Conservation (phyloP, 306 rosid genomes). For the Lablab purpureus region DNA sequence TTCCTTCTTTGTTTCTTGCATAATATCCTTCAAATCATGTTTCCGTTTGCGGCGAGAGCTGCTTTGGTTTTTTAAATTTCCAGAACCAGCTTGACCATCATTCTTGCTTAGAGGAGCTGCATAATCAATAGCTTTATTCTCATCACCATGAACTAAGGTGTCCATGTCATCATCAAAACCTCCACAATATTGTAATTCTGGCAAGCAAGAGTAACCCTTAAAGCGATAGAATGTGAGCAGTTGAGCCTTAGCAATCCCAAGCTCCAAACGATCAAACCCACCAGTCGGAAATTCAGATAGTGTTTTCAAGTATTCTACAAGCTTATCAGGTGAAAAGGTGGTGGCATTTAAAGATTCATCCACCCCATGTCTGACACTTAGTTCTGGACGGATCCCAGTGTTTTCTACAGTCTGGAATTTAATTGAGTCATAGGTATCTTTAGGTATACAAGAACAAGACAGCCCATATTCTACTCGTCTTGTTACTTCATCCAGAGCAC, state of each 20-base stretch:
- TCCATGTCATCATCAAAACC: slow-evolving; percentile 64
- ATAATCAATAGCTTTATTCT: slow-evolving; percentile 53
- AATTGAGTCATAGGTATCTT: slow-evolving; percentile 62
- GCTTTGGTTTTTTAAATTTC: slow-evolving; percentile 48
- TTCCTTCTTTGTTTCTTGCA: slow-evolving; percentile 66
- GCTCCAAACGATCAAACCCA: slow-evolving; percentile 70
- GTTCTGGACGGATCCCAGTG: slow-evolving; percentile 74
- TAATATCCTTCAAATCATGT: slow-evolving; percentile 68
- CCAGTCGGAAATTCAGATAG: slow-evolving; percentile 70
- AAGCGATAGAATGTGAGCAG: slow-evolving; percentile 74
- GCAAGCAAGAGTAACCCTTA: slow-evolving; percentile 76
- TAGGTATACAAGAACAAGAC: slow-evolving; percentile 79
- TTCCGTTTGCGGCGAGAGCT: slow-evolving; percentile 74
- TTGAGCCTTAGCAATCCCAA: slow-evolving; percentile 86
- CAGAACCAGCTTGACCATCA: slow-evolving; percentile 56
- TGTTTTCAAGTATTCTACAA: slow-evolving; percentile 61
- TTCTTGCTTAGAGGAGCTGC: slow-evolving; percentile 47
- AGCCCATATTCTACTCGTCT: slow-evolving; percentile 82
- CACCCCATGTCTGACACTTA: slow-evolving; percentile 55
- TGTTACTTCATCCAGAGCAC: slow-evolving; percentile 86
- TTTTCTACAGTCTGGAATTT: slow-evolving; percentile 76
- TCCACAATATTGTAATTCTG: slow-evolving; percentile 77
- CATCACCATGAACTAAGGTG: slow-evolving; percentile 45
- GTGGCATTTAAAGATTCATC: slow-evolving; percentile 66
- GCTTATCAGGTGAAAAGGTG: slow-evolving; percentile 66